A percentile compares a stretch with the other conserved stretches of the same genome.
These are phyloP conservation scores for Crucibulum laeve DNA, from an alignment of 768 basidiomycete species.

Conservation along the genomic window DNA sequence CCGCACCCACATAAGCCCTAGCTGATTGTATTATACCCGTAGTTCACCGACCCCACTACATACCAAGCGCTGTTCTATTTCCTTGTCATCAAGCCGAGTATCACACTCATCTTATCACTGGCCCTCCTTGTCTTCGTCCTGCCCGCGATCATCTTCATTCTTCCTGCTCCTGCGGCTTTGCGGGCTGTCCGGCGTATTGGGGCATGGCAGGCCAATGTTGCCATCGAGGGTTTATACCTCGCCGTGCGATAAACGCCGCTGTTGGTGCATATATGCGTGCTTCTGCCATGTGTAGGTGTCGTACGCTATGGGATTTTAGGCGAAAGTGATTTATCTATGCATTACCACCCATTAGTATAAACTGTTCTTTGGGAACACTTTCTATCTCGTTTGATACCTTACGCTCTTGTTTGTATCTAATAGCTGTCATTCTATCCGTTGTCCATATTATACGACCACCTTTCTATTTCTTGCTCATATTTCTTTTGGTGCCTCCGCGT, in stretches of 20 bases:
- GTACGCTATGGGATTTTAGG: too few species aligned
- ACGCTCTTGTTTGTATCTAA: too few species aligned
- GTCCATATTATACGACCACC: too few species aligned
- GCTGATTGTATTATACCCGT: neutral
- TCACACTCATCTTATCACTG: conserved; percentile 65
- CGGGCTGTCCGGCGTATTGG: conserved; percentile 64
- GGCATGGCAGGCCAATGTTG: conserved; percentile 80
- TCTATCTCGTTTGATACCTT: too few species aligned
- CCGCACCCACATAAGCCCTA: neutral
- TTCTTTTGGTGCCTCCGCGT: too few species aligned
- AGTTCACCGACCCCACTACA: conserved; percentile 81
- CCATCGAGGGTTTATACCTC: conserved; percentile 64
- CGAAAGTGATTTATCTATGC: too few species aligned
- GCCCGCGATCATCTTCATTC: conserved; percentile 50
- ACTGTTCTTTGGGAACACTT: too few species aligned
- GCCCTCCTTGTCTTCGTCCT: conserved; percentile 52
- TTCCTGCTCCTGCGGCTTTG: conserved; percentile 67
- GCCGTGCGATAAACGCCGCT: conserved; percentile 40
- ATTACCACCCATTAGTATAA: too few species aligned
- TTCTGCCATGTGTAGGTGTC: too few species aligned
- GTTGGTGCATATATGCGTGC: too few species aligned
- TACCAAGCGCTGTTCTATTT: conserved; percentile 89
- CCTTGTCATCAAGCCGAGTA: conserved; percentile 79
- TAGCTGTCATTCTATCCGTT: too few species aligned
- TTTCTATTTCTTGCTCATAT: too few species aligned